Evolutionary conservation across 768 basidiomycete species (phyloP).

Genomic region (Trametes punicea): DNA sequence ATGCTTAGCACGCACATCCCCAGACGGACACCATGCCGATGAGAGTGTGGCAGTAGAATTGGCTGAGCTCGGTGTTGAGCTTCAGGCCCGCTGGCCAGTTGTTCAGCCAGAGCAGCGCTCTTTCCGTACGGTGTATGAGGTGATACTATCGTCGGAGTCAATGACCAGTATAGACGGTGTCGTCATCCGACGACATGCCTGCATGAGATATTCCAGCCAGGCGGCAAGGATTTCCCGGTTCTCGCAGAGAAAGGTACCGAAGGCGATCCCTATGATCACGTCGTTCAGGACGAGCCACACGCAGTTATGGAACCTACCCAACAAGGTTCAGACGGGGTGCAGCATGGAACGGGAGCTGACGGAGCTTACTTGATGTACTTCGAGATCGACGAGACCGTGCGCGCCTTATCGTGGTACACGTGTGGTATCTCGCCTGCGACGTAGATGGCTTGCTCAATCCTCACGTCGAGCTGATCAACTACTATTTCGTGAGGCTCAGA

Average conservation of each 20-base stretch:
- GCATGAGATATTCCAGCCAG: conserved; percentile 25
- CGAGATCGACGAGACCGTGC: conserved; percentile 31
- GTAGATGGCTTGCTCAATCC: conserved; percentile 26
- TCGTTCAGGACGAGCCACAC: conserved; percentile 93
- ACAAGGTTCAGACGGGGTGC: no score
- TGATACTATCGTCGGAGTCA: conserved; percentile 26
- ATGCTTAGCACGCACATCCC: conserved; percentile 52
- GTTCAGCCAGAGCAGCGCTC: conserved; percentile 77
- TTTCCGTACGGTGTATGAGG: conserved; percentile 48
- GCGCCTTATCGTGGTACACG: conserved; percentile 14
- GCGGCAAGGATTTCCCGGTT: conserved; percentile 50
- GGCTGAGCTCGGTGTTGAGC: conserved; percentile 91
- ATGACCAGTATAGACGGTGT: background rate
- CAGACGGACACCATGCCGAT: conserved; percentile 63
- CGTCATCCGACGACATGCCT: conserved; percentile 20
- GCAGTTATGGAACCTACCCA: conserved; percentile 80
- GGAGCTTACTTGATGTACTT: conserved; percentile 65
- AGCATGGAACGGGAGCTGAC: no score
- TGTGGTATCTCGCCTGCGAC: conserved; percentile 37
- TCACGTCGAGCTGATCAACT: conserved; percentile 23
- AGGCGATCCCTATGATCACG: conserved; percentile 74
- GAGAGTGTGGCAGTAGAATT: conserved; percentile 75
- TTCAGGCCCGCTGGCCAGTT: conserved; percentile 96
- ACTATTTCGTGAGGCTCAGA: background rate
- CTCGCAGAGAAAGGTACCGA: conserved; percentile 68